A percentile compares a stretch with the other conserved stretches of the same genome.
Evolutionary conservation across 768 basidiomycete genomes (phyloP).

Genomic region (Agaricus sinodeliciosus): DNA sequence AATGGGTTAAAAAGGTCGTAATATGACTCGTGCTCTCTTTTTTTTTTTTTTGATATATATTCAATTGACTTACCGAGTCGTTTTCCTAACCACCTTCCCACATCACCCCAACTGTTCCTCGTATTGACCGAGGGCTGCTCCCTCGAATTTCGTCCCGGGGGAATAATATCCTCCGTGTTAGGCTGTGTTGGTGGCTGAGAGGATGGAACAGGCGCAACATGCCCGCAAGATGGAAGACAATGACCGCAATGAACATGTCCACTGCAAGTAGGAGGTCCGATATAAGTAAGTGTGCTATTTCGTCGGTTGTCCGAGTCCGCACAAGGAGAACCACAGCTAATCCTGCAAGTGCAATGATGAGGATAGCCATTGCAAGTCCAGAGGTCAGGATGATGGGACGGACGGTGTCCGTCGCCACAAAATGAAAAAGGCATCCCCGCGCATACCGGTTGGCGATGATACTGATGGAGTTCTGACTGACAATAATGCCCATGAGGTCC

Average conservation of each 20-base stretch:
- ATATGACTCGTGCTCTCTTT: background rate
- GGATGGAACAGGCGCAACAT: background rate
- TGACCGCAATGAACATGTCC: background rate
- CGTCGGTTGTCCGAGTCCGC: background rate
- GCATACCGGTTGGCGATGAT: background rate
- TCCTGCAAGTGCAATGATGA: background rate
- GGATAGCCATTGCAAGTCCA: background rate
- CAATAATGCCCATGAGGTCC: background rate
- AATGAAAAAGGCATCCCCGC: background rate
- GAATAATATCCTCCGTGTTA: background rate
- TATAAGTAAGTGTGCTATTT: background rate
- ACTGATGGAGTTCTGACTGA: background rate
- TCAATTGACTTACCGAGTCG: background rate
- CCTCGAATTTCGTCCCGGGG: background rate
- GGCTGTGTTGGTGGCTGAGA: background rate
- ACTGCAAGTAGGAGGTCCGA: background rate
- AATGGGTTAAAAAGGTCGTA: background rate
- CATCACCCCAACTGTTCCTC: background rate
- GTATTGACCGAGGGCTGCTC: background rate
- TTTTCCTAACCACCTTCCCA: slow-evolving; percentile 1
- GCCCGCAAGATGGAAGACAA: background rate
- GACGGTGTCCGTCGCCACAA: background rate
- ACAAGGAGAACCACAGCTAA: background rate
- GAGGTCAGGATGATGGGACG: background rate
- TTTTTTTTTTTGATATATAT: background rate